These are phyloP conservation scores for Aspergillus persii DNA, from an alignment of 2,329 filamentous ascomycete genomes.

Conservation along the genomic window DNA sequence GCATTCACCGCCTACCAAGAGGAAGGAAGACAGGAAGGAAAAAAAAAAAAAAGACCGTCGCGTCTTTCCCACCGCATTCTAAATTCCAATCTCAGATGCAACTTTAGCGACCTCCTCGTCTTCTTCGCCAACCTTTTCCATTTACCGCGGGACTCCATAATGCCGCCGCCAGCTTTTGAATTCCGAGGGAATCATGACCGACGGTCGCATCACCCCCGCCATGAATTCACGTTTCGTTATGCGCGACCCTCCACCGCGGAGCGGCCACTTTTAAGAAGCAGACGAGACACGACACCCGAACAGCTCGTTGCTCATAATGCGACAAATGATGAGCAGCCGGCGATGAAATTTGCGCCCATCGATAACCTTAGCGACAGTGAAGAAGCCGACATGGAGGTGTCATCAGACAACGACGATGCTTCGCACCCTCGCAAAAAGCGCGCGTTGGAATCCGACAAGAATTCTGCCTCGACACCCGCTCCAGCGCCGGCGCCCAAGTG, in stretches of 20 bases:
- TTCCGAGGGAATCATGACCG: conserved; percentile 35
- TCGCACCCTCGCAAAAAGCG: conserved; percentile 41
- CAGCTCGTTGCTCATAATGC: conserved; percentile 23
- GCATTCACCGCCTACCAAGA: conserved; percentile 14
- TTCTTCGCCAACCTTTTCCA: background rate
- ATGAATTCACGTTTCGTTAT: conserved; percentile 43
- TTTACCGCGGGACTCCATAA: background rate
- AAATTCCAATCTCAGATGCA: background rate
- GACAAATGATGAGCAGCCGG: conserved; percentile 25
- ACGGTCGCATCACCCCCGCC: conserved; percentile 20
- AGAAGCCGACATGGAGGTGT: conserved; percentile 47
- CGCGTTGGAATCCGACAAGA: conserved; percentile 25
- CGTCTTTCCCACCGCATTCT: background rate
- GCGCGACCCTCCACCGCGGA: conserved; percentile 34
- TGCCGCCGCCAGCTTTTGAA: conserved; percentile 30
- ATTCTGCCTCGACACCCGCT: conserved; percentile 21
- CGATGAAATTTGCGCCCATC: conserved; percentile 35
- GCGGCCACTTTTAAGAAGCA: conserved; percentile 35
- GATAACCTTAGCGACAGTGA: conserved; percentile 46
- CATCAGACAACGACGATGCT: conserved; percentile 34
- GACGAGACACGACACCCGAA: conserved; percentile 38
- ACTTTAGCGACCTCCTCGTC: background rate
- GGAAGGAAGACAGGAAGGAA: background rate
- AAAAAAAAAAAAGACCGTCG: background rate
- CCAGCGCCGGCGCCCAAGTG: conserved; percentile 63